Evolutionary conservation across 768 basidiomycete genomes (phyloP), one percentile per base, ranked within the genome.

Genomic region (Collybiopsis confluens): DNA sequence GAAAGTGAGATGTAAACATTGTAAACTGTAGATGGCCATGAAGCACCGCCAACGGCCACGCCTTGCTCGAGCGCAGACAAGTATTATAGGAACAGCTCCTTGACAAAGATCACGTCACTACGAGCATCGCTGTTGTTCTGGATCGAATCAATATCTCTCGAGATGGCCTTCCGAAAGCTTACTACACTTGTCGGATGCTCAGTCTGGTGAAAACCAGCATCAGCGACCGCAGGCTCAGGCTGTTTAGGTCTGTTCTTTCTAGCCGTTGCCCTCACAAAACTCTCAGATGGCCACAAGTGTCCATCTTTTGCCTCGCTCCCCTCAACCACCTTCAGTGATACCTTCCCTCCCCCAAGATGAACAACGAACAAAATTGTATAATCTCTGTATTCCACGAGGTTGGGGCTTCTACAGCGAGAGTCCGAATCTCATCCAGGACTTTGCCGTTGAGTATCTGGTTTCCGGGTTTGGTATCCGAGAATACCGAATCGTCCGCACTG

Each of bases 241-340:
- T 46, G 45, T 15, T 46, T 33, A 30, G 45, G 45, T 18, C 45
- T 28, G 21, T 46, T 35, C 33, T 46, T 46, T n/a, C 45, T 30
- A 6, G 13, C 9, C 13, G 45, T 46, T 7, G 45, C 45, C 20
- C 27, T 27, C 27, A 46, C 45, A 20, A 46, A 46, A 20, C 45
- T 46, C 18, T 46, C 45, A 27, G 45, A 46, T 16, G 45, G 45
- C 45, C 45, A 46, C 15, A 8, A 16, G 16, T 30, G 18, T 46
- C 45, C 45, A 33, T 46, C 45, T 46, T 46, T 35, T 11, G 45
- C 27, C 26, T 24, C 28, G 6, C 16, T n/a, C 11, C 45, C 18
- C 20, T 27, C 27, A 26, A 30, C 18, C 16, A 46, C 30, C 13
- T 46, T n/a, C 7, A 46, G 8, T 28, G 45, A 20, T 28, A 46